Evolutionary conservation across 257 asterid species (phyloP), one percentile per base, ranked within the genome.

Genomic region (Cruciata laevipes): DNA sequence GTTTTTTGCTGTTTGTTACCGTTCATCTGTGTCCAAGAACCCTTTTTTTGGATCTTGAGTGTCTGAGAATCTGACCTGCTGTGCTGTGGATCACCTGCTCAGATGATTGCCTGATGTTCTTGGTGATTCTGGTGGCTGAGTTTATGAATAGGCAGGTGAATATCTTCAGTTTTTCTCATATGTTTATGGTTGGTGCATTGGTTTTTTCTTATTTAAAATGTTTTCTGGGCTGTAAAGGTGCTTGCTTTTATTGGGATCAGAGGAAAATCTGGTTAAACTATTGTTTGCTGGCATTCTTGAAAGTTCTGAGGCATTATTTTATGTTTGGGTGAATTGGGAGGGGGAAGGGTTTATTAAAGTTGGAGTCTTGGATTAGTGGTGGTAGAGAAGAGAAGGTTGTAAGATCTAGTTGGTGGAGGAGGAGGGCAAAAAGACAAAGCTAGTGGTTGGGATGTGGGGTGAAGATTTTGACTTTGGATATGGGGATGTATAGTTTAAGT

Each of bases 381-480:
- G 66, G 70, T 33, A 40, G 68, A 57, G 53, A 11, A 40, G 68
- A 57, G 53, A 11, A 13, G 59, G 23, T 16, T 72, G 62, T 68
- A 77, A 77, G 92, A 79, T 84, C 84, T 81, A 82, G 68, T 63
- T 73, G 67, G 64, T 67, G 72, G 52, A 31, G 40, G 52, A 31
- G 40, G 75, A 66, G 72, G 66, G 73, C 79, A 70, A 72, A 83
- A 79, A 73, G 82, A 82, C 78, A 77, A 74, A 78, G 69, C 44
- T 65, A 58, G 72, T 64, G 66, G 78, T 75, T 78, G 82, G 86
- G 55, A 74, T 76, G 83, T 73, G 82, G 70, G 53, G 30, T 38
- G 74, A 25, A 66, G 67, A 62, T 83, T 47, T 80, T 81, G 92
- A 83, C 87, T 83, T 83, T 68, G 75, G 63, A 75, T 61, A 37